Evolutionary conservation across 139 green algal genomes (phyloP), one percentile per base, ranked within the genome.

Genomic region (Yamagishiella unicocca): DNA sequence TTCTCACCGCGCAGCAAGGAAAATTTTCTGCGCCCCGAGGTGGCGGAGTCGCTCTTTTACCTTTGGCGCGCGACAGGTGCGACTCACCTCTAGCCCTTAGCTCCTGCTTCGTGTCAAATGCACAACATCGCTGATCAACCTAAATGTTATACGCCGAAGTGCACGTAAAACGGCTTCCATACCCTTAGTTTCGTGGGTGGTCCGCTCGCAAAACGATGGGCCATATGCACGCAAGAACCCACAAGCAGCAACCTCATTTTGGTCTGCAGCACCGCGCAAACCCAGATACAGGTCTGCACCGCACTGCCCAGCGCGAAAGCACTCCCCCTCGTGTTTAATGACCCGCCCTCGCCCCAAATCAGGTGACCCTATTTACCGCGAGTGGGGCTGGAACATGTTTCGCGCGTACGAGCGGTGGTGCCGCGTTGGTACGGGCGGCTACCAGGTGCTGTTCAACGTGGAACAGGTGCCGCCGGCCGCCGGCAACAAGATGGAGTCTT

Each of bases 351-450:
- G 35, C 33, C 22, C 37, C 22, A 2, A 37, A 5, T 14, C 68
- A 93, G 91, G 93, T 25, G 88, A 97, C 74, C 37, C 82, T 1
- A 89, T 90, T 71, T 98, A 98, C 92, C 92, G 91, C 12, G 93
- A 97, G 72, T 96, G 93, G 94, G 94, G 91, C 31, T 98, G 95
- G 96, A 90, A 92, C 55, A 97, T 98, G 83, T 98, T 97, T 88
- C 84, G 94, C 8, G 96, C 95, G 1, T 97, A 94, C 85, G 90
- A 97, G 75, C 90, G 76, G 71, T 96, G 89, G 50, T 88, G 72
- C 76, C 90, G 90, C 50, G 85, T 96, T 14, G 38, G 55, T 1
- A 90, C 53, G 4, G 95, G 95, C 1, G 96, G 95, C 8, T 98
- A 91, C 74, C 68, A 83, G 86, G 80, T 77, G 43, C 43, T 86